Percentiles rank a stretch among this genome's conserved stretches.
phyloP scores from a whole-genome alignment of 148 eudicot genomes.

The Diospyros lotus region DNA sequence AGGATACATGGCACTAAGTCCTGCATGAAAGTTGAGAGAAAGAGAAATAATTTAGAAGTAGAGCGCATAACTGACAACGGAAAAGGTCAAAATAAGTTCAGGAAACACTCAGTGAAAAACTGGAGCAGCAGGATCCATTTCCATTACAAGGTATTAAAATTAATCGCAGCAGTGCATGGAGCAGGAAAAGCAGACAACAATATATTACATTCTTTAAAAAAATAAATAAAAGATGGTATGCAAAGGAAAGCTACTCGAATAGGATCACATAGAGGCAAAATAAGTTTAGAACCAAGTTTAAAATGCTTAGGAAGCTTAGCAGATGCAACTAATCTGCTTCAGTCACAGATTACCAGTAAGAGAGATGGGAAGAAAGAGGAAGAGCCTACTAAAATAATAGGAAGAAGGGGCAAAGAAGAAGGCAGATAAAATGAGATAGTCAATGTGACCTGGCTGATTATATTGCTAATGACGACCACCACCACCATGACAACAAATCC shows the following conservation, averaged over 20 bases:
- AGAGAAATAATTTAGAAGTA: background rate
- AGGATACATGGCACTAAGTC: slow-evolving; percentile 82
- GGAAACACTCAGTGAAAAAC: no score
- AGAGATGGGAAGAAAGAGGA: no score
- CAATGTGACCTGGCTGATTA: no score
- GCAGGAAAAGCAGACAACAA: background rate
- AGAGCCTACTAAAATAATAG: no score
- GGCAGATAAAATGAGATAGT: no score
- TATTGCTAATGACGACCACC: no score
- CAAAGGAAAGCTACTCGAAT: background rate
- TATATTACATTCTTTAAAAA: background rate
- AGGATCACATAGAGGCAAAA: background rate
- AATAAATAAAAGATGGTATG: no score
- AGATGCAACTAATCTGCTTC: no score
- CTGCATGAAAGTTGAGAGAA: slow-evolving; percentile 28
- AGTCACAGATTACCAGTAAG: no score
- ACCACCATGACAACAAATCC: no score
- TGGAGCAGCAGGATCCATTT: background rate
- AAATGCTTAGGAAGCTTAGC: no score
- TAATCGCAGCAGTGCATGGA: background rate
- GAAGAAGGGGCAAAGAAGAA: no score
- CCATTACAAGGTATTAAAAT: background rate
- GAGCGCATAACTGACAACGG: background rate
- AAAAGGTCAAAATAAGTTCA: background rate
- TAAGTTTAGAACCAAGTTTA: background rate